Evolutionary conservation across 805 yeast genomes (phyloP), one percentile per base, ranked within the genome.

Genomic region (Metschnikowia aberdeeniae): DNA sequence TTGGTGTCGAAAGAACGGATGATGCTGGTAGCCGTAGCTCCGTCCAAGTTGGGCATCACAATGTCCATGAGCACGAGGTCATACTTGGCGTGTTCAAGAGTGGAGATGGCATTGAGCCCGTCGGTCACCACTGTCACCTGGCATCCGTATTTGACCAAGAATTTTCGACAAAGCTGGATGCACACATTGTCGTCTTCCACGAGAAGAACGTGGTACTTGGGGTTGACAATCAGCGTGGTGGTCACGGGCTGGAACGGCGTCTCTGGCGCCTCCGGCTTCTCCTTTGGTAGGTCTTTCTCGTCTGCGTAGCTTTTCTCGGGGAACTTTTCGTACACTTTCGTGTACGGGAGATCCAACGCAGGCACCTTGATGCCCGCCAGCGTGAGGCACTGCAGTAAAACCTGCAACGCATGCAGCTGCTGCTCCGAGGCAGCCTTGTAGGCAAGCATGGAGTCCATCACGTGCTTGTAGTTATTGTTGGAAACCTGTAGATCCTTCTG

Each of bases 61-160:
- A 86, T 86, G 66, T 86, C 95, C 95, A 86, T 86, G 36, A 86
- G 63, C 1, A 86, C 92, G 47, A 86, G 67, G 63, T 85, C 95
- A 57, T 82, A 86, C 54, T 82, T 78, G 30, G 79, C 78, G 41
- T 80, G 78, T 59, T 84, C 90, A 27, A 86, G 78, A 0, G 82
- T 84, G 29, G 81, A 77, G 36, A 93, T 89, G 3, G 97, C 97
- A 30, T 87, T 82, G 9, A 92, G 67, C 0, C 99, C 99, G 67
- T 92, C 97, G 5, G 89, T 84, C 0, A 88, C 97, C 14, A 89
- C 88, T 38, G 93, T 92, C 4, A 92, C 96, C 11, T 89, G 82
- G 62, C 97, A 90, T 0, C 97, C 97, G 61, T 86, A 89, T 58
- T 88, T 86, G 59, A 80, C 78, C 46, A 93, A 64, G 58, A 93